Evolutionary conservation across 768 basidiomycete genomes (phyloP).

Genomic region (Cyathus striatus): DNA sequence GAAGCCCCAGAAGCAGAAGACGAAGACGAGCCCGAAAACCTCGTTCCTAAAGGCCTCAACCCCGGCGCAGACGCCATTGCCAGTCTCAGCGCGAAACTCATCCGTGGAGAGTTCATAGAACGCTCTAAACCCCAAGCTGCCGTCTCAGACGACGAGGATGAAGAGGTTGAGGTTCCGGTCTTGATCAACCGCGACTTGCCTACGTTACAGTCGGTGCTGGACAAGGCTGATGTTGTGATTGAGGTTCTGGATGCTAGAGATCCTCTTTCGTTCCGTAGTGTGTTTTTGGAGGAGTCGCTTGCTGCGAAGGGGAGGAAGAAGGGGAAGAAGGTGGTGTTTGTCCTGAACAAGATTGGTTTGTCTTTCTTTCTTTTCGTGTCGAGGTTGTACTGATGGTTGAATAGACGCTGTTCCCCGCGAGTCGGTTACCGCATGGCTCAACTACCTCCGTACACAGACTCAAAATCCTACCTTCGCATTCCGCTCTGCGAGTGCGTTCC

Average conservation of each 20-base stretch:
- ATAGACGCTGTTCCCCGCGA: conserved; percentile 81
- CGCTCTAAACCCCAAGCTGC: conserved; percentile 17
- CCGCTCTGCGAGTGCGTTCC: conserved; percentile 64
- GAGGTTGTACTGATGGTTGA: conserved; percentile 2
- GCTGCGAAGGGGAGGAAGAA: conserved; percentile 32
- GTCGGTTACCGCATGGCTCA: conserved; percentile 63
- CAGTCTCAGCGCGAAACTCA: conserved; percentile 36
- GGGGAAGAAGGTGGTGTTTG: conserved; percentile 48
- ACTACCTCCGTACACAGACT: conserved; percentile 50
- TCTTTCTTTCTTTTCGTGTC: conserved; percentile 8
- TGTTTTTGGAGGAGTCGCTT: conserved; percentile 52
- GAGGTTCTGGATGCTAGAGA: conserved; percentile 85
- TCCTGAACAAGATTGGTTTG: conserved; percentile 87
- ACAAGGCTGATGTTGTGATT: conserved; percentile 73
- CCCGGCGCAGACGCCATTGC: conserved; percentile 46
- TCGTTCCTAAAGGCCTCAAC: conserved; percentile 26
- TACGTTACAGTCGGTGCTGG: conserved; percentile 60
- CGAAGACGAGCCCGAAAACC: conserved; percentile 21
- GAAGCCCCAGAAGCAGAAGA: conserved; percentile 13
- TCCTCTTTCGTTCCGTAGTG: conserved; percentile 66
- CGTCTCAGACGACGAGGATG: conserved; percentile 28
- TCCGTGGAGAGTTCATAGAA: conserved; percentile 27
- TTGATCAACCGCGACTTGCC: conserved; percentile 62
- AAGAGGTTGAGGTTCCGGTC: conserved; percentile 53
- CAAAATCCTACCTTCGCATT: conserved; percentile 70